Conservation (phyloP, 345 rosid species). For the Corchorus olitorius region DNA sequence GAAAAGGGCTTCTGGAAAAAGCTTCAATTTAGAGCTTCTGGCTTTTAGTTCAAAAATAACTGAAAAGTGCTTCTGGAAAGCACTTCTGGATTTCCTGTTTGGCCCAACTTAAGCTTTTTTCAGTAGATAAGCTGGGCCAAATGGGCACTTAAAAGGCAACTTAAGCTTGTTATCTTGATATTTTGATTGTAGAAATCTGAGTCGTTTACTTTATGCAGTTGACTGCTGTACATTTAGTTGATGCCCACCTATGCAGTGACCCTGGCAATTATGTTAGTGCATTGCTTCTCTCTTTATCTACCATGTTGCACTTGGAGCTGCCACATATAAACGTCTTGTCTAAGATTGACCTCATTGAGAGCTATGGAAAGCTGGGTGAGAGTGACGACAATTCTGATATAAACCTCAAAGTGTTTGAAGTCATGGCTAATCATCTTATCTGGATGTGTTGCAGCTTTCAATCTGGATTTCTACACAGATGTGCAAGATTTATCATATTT, state of each 20-base stretch:
- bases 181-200: constrained; percentile 17
- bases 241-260: constrained; percentile 84
- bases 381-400: not conserved
- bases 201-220: constrained; percentile 54
- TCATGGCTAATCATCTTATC: constrained; percentile 12
- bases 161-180: constrained; percentile 14
- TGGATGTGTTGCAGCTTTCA: constrained; percentile 62
- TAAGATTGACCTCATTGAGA: constrained; percentile 88
- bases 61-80: no score
- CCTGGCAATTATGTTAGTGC: constrained; percentile 86
- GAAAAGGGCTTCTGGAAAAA: no score
- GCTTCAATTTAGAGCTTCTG: no score
- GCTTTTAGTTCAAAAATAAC: no score
- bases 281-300: constrained; percentile 76
- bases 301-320: constrained; percentile 94
- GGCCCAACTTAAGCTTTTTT: no score
- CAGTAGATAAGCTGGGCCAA: no score
- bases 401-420: not conserved
- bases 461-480: constrained; percentile 82
- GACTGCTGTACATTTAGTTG: constrained; percentile 85
- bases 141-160: no score
- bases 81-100: no score
- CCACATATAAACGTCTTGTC: constrained; percentile 90
- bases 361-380: constrained; percentile 85
- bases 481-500: constrained; percentile 87